A percentile compares a stretch with the other conserved stretches of the same genome.
These are phyloP conservation scores for Fraxinus excelsior DNA, from an alignment of 257 asterid genomes.

Conservation along the genomic window DNA sequence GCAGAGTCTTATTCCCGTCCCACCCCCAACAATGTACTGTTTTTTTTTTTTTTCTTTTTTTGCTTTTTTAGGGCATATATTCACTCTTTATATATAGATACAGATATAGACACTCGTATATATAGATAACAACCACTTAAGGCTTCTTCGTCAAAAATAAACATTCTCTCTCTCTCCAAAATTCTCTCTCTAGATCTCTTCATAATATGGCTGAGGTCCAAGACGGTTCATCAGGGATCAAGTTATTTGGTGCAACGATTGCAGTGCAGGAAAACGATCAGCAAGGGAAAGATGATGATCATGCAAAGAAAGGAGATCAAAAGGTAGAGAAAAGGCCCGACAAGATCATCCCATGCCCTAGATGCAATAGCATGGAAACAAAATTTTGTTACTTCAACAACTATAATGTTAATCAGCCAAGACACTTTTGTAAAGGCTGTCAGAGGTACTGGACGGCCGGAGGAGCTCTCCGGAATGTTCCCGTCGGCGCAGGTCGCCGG, in stretches of 20 bases:
- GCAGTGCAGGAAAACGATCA: slow-evolving; percentile 33
- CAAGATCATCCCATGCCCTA: slow-evolving; percentile 84
- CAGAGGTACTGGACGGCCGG: slow-evolving; percentile 98
- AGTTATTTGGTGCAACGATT: slow-evolving; percentile 74
- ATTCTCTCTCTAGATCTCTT: slow-evolving; percentile 4
- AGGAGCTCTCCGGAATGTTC: slow-evolving; percentile 89
- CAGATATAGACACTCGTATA: neutral
- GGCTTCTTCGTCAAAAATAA: slow-evolving; percentile 34
- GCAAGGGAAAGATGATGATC: slow-evolving; percentile 18
- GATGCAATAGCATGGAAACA: slow-evolving; percentile 95
- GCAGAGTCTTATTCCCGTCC: too few relatives aligned
- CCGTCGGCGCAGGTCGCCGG: slow-evolving; percentile 93
- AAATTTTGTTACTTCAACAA: slow-evolving; percentile 93
- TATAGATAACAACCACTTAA: neutral
- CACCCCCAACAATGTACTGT: slow-evolving; percentile 9
- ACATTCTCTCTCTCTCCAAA: slow-evolving; percentile 20
- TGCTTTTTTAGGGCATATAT: slow-evolving; percentile 24
- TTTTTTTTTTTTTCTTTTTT: too few relatives aligned
- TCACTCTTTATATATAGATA: neutral
- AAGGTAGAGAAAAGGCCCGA: slow-evolving; percentile 60
- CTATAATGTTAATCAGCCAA: slow-evolving; percentile 90
- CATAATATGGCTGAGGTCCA: slow-evolving; percentile 48
- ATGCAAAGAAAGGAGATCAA: slow-evolving; percentile 26
- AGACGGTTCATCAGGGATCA: slow-evolving; percentile 61
- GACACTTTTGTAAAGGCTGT: slow-evolving; percentile 89